Evolutionary conservation across 108 stramenopile genomes (phyloP), one percentile per base, ranked within the genome.

Genomic region (Skeletonema tropicum): DNA sequence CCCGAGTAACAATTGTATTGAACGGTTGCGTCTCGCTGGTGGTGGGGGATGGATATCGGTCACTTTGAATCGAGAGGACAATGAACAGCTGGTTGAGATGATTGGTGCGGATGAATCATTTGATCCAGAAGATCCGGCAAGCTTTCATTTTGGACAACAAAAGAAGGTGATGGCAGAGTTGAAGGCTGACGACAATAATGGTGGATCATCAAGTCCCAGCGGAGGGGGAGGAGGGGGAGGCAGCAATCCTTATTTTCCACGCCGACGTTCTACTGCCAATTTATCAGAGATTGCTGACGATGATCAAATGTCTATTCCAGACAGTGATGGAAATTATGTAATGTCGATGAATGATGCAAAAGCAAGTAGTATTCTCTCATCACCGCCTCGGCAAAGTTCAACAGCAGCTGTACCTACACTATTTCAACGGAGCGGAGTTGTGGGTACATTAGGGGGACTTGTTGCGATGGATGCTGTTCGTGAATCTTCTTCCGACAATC

Each of bases 31-130:
- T 61, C 68, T 97, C n/a, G 85, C 90, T 6, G 94, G 90, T 5
- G 85, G 88, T 57, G 86, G 82, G 12, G 96, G 96, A 4, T 97
- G 96, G 96, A 85, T 97, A 8, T 85, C 79, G 67, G 65, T 83
- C 30, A 76, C 76, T 21, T 65, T 88, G 60, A 92, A 91, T 67
- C 64, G 72, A 25, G 70, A 68, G 10, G 45, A 31, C 6, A n/a
- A 84, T 42, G 86, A 94, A 49, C 29, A 63, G 7, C 57, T 86
- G 15, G 80, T 95, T 14, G 80, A 91, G 73, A 65, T 88, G 29
- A 61, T 88, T 8, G 85, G 76, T 15, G 48, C 83, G 2, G 88
- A 90, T 64, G 38, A 58, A 14, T 58, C 52, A 46, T 93, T 88
- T 73, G 87, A 90, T 83, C 88, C 90, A 0, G 73, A 87, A 42